Base-by-base conservation (phyloP, 768 basidiomycete species). In the Lactarius deliciosus region DNA sequence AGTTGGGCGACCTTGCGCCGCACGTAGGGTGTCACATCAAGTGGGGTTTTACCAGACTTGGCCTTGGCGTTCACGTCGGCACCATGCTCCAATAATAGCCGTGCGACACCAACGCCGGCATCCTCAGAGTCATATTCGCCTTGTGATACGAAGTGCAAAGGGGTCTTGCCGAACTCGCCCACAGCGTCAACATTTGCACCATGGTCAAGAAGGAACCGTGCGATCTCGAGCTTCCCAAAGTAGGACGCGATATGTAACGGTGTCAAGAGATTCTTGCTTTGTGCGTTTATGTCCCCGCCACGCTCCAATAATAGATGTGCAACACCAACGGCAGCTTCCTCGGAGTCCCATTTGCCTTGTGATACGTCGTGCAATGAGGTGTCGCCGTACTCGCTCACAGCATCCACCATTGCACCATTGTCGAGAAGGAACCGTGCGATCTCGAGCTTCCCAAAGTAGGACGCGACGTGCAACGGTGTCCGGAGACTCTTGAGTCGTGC, bases 361-460 rank as follows among this genome's bases (percentile, higher is more conserved):
- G 15, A 38, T 38, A 38, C 13, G 13, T 4, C 11, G 38, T 45
- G 43, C 43, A 45, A n/a, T n/a, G 43, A 20, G 43, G 43, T 45
- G 0, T 8, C 1, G 20, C 43, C 43, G 0, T 0, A 7, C 2
- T 45, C 43, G 3, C n/a, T 2, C 7, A 8, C 18, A 7, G 43
- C 43, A 7, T 45, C 43, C 18, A 18, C 2, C 0, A 1, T 32
- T 32, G 32, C 32, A 7, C 32, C 32, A 32, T 7, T 8, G 32
- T 32, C 32, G 6, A 32, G 32, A 32, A 32, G 32, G 7, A 32
- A 7, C 32, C 32, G 32, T 32, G 32, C 32, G 6, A 32, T 7
- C 5, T 8, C 32, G 1, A 32, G 32, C 32, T 7, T 32, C 6
- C 30, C 30, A 1, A 1, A 1, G 30, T 6, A 32, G 3, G 30